A percentile compares a stretch with the other conserved stretches of the same genome.
These are phyloP conservation scores for Rubus parviflorus DNA, from an alignment of 306 rosid genomes.

Conservation along the genomic window DNA sequence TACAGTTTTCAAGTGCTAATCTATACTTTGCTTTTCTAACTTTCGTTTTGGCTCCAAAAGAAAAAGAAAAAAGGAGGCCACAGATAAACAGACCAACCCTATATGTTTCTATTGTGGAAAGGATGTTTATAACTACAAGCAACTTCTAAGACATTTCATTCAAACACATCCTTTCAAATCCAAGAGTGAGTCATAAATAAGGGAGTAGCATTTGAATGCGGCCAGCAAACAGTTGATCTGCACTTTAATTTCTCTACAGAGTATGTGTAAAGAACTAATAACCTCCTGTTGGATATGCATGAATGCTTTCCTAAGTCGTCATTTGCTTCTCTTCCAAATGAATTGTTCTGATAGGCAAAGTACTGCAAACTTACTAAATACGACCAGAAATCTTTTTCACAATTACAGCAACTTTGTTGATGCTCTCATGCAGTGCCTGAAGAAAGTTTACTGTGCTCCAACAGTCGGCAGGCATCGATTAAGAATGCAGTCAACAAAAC, in stretches of 20 bases:
- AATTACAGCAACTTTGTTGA: slow-evolving; percentile 15
- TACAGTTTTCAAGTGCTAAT: not conserved
- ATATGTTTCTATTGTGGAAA: not conserved
- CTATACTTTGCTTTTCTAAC: not conserved
- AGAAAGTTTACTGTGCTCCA: slow-evolving; percentile 12
- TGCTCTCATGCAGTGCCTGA: not conserved
- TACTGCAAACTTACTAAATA: not conserved
- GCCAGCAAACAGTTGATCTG: slow-evolving; percentile 5
- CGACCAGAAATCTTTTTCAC: not conserved
- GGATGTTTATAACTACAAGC: slow-evolving; percentile 7
- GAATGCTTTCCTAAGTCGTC: slow-evolving; percentile 11
- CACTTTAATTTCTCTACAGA: slow-evolving; percentile 14
- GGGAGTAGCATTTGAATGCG: not conserved
- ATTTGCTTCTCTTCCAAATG: slow-evolving; percentile 17
- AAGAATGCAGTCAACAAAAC: not conserved
- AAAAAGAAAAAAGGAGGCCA: not conserved
- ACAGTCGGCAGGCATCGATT: not conserved
- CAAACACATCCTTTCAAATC: slow-evolving; percentile 6
- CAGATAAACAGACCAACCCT: not conserved
- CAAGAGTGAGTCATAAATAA: slow-evolving; percentile 1
- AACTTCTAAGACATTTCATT: slow-evolving; percentile 8
- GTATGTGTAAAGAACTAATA: slow-evolving; percentile 6
- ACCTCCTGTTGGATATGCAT: not conserved
- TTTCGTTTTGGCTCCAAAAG: not conserved
- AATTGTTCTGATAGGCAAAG: not conserved